phyloP scores from a whole-genome alignment of 495 filamentous ascomycete species.

The Xylaria venustula region DNA sequence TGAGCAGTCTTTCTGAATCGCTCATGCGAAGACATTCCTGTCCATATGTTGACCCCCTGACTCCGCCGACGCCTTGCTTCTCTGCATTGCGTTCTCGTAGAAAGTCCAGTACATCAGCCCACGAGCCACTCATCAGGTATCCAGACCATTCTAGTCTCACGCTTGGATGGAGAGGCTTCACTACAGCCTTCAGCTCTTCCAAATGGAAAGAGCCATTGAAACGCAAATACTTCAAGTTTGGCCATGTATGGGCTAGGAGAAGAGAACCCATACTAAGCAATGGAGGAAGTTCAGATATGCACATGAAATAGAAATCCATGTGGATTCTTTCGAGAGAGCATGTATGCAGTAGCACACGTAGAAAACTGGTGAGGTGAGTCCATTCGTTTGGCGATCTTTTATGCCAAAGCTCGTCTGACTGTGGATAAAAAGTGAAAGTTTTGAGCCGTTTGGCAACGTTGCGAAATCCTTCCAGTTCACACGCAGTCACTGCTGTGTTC shows the following conservation, averaged over 20 bases:
- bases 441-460: background rate
- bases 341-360: background rate
- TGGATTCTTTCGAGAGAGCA: background rate
- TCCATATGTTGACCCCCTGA: background rate
- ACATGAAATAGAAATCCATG: background rate
- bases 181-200: background rate
- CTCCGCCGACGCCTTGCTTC: background rate
- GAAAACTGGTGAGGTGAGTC: background rate
- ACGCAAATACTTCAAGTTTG: background rate
- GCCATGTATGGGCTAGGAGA: background rate
- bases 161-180: background rate
- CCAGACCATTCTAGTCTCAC: constrained; percentile 1
- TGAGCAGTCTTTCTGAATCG: background rate
- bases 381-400: background rate
- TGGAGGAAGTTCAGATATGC: background rate
- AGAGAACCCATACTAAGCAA: background rate
- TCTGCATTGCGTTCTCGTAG: background rate
- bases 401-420: background rate
- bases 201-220: background rate
- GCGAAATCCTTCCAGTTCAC: background rate
- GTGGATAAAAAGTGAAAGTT: background rate
- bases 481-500: background rate
- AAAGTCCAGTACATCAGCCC: background rate
- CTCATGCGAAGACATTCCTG: background rate
- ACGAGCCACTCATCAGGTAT: constrained; percentile 2